phyloP scores from a whole-genome alignment of 164 flowering plant species.

The Santalum album region DNA sequence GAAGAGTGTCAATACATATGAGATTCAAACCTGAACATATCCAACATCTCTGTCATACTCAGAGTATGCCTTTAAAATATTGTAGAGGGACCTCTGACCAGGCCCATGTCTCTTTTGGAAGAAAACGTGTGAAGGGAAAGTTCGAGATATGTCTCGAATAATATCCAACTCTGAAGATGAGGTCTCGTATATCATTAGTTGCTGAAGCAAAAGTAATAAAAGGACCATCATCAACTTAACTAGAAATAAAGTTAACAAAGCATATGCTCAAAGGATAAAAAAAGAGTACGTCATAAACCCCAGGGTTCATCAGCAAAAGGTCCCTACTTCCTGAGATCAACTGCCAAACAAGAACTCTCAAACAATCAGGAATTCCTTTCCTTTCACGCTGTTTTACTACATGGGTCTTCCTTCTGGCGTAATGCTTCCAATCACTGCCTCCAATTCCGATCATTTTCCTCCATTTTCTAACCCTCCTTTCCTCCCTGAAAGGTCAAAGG shows the following conservation, averaged over 20 bases:
- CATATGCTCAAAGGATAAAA: constrained; percentile 4
- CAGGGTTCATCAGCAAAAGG: constrained; percentile 91
- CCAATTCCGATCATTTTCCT: constrained; percentile 97
- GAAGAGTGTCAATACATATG: background rate
- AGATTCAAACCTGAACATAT: constrained; percentile 77
- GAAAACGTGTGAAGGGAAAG: constrained; percentile 97
- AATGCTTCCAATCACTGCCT: constrained; percentile 98
- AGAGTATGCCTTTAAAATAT: constrained; percentile 95
- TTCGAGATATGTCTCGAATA: constrained; percentile 95
- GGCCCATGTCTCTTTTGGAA: constrained; percentile 99
- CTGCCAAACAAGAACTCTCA: constrained; percentile 99
- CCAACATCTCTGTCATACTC: constrained; percentile 97
- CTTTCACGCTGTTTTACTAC: constrained; percentile 85
- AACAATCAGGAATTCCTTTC: constrained; percentile 95
- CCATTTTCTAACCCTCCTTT: constrained; percentile 83
- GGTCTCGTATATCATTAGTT: constrained; percentile 91
- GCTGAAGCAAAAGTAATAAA: constrained; percentile 55
- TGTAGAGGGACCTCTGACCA: constrained; percentile 98
- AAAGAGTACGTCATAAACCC: constrained; percentile 82
- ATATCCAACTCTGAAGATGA: constrained; percentile 94
- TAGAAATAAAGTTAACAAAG: background rate
- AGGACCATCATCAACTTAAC: constrained; percentile 5
- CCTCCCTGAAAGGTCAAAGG: constrained; percentile 48
- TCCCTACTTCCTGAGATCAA: constrained; percentile 95
- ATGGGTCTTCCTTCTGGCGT: constrained; percentile 75